phyloP scores from a whole-genome alignment of 192 early-diverging fungal genomes.

The Gaertneriomyces semiglobifer region DNA sequence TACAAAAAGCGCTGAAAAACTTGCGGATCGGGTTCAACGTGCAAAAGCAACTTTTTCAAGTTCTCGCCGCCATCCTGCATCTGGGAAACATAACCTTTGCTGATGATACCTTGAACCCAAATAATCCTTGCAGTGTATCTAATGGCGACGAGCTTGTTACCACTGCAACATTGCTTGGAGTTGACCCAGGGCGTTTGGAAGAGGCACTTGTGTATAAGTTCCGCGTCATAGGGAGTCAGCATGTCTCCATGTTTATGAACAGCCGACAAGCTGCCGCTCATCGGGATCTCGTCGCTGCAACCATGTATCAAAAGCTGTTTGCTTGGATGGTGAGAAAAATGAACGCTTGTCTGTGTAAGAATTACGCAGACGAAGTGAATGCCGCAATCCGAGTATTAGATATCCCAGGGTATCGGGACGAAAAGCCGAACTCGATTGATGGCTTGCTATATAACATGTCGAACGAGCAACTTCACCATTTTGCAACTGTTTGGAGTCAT shows the following conservation, averaged over 20 bases:
- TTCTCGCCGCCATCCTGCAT: constrained; percentile 80
- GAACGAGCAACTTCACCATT: constrained; percentile 79
- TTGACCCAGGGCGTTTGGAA: constrained; percentile 66
- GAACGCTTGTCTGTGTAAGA: constrained; percentile 71
- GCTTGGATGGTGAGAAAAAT: constrained; percentile 81
- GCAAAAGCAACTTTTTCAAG: constrained; percentile 79
- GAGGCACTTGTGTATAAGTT: constrained; percentile 78
- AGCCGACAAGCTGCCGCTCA: constrained; percentile 62
- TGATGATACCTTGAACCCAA: constrained; percentile 50
- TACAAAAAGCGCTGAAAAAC: constrained; percentile 72
- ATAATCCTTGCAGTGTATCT: constrained; percentile 64
- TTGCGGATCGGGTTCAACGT: constrained; percentile 81
- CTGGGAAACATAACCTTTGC: constrained; percentile 86
- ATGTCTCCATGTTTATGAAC: constrained; percentile 79
- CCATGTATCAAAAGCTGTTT: constrained; percentile 74
- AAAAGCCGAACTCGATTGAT: constrained; percentile 60
- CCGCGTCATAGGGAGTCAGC: constrained; percentile 74
- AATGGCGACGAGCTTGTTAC: constrained; percentile 72
- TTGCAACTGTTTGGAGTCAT: constrained; percentile 6
- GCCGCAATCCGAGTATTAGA: constrained; percentile 85
- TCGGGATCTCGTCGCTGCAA: constrained; percentile 71
- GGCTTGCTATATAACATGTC: constrained; percentile 76
- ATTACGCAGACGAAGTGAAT: constrained; percentile 53
- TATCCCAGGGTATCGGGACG: constrained; percentile 70
- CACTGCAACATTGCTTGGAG: constrained; percentile 79